Evolutionary conservation across 106 monocot genomes (phyloP), one percentile per base, ranked within the genome.

Genomic region (Phalaenopsis equestris): DNA sequence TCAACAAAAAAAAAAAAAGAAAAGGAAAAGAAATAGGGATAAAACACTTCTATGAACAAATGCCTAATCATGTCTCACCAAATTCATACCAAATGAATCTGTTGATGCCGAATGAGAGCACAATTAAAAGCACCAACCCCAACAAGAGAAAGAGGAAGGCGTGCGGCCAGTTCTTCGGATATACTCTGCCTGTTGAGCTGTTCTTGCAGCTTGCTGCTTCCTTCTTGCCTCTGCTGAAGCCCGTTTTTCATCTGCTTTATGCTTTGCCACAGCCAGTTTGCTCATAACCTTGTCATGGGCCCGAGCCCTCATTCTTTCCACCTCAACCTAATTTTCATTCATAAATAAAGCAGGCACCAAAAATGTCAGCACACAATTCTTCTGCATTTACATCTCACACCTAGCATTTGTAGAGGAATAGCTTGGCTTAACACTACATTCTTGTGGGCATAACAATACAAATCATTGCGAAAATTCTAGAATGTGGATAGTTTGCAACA

Each of bases 171-270:
- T 90, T 78, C 75, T 80, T 70, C 87, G 76, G 4, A 92, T 90
- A 23, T 81, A 84, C 38, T 90, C 88, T 1, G 82, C 90, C 57
- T 92, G 82, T 37, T 79, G 52, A 2, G 90, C 73, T 3, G 83
- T 88, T 88, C 37, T 88, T 12, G 81, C 67, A 41, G 90, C 84
- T 72, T 86, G 90, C 55, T 81, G 78, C 47, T 85, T 84, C 79
- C 90, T 84, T 80, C 82, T 79, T 57, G 81, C 88, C 79, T 90
- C 88, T 30, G 92, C 90, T 6, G 77, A 83, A 3, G 79, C 80
- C 12, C 77, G 90, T 83, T 88, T 93, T 46, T 75, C 75, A 75
- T 90, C 90, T 1, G 90, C 90, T 77, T 86, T 88, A 45, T 87
- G 86, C 49, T 84, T 87, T 55, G 84, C 84, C 8, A 80, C 41